Base-by-base conservation (phyloP, 306 rosid genomes). In the Myrica gale region DNA sequence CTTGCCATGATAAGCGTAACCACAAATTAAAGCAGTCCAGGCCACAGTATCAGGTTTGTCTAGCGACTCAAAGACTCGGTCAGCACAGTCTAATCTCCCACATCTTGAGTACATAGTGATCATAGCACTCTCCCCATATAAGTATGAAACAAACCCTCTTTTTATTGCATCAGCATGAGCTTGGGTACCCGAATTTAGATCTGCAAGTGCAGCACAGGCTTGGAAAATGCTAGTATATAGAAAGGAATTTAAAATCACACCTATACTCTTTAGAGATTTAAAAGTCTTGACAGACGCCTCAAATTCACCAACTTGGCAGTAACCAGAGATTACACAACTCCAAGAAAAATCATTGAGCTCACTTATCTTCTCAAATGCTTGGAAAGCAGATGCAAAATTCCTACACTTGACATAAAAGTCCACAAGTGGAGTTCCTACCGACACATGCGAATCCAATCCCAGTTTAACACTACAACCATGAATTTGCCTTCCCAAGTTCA, bases 71-170 rank as follows among this genome's bases (percentile, higher is more conserved):
- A 87, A 89, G 76, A 85, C 85, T 79, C 58, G 76, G 72, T 71
- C 68, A 42, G 93, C 93, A 82, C 76, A 73, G 69, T 87, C 88
- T 70, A 85, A 39, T 85, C 76, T 80, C 74, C 89, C 93, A 50
- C 91, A 89, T 81, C 84, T 89, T 71, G 93, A 75, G 81, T 89
- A 89, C 93, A 89, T 89, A 0, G 87, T 87, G 65, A 89, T 81
- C 87, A 89, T 73, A 72, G 91, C 89, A 83, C 89, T 85, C 79
- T 84, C 85, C 67, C 93, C 91, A 46, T 81, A 80, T 4, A 83
- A 81, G 76, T 57, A 75, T 60, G 78, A 42, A 75, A 87, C 70
- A 5, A 85, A 62, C 52, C 90, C 91, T 69, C 72, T 84, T 74
- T 85, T 89, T 74, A 87, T 82, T 78, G 93, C 90, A 74, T 85